Conservation (phyloP, 495 filamentous ascomycete genomes). For the Pyronema domesticum region DNA sequence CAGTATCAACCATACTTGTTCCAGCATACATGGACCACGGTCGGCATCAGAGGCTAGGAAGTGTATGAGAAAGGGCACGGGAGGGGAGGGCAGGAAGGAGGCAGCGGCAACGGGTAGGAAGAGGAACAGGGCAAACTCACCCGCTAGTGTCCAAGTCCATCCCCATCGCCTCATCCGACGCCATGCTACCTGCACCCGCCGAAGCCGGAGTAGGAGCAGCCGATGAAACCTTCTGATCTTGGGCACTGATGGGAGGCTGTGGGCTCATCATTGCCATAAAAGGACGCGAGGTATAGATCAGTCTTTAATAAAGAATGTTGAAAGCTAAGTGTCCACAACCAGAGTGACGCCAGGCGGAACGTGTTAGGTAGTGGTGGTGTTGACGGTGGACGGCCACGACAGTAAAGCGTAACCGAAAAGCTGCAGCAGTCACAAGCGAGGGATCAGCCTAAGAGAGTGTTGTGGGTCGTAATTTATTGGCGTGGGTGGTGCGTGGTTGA, state of each 20-base stretch:
- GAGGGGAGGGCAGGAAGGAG: conserved; percentile 17
- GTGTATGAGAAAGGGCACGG: background rate
- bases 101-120: conserved; percentile 23
- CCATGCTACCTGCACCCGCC: conserved; percentile 18
- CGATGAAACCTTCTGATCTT: conserved; percentile 21
- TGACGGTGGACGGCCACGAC: no score
- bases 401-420: no score
- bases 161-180: conserved; percentile 24
- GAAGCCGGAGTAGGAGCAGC: conserved; percentile 18
- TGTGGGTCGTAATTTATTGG: no score
- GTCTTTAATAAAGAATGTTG: background rate
- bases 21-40: no score
- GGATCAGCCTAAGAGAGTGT: no score
- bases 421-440: no score
- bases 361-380: background rate
- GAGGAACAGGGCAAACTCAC: conserved; percentile 27
- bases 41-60: background rate
- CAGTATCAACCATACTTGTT: no score
- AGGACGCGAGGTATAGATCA: background rate
- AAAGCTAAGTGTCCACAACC: no score
- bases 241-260: conserved; percentile 21
- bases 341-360: no score
- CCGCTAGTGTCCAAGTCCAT: conserved; percentile 26
- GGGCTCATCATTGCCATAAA: conserved; percentile 27
- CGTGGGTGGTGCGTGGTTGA: no score